Evolutionary conservation across 441 rosid species (phyloP).

Genomic region (Aquilaria agallochum): DNA sequence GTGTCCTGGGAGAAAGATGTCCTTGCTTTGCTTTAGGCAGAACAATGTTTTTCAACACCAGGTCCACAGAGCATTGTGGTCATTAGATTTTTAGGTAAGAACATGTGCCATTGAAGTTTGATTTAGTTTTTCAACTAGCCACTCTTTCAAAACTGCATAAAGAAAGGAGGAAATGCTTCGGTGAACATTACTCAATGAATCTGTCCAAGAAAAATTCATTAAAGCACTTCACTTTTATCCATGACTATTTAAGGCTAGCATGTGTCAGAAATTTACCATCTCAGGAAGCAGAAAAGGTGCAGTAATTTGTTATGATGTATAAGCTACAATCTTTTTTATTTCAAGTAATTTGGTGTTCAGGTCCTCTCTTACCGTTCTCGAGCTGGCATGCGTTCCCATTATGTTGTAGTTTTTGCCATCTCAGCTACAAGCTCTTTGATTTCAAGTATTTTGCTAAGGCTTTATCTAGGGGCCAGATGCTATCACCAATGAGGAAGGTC

Average conservation of each 20-base stretch:
- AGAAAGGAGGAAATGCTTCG: slow-evolving; percentile 2
- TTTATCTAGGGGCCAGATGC: slow-evolving; percentile 96
- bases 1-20: too few species aligned
- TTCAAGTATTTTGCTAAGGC: slow-evolving; percentile 97
- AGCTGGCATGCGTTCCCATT: slow-evolving; percentile 92
- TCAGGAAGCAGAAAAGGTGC: slow-evolving; percentile 98
- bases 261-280: slow-evolving; percentile 53
- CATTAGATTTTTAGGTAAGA: too few species aligned
- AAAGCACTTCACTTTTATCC: not conserved
- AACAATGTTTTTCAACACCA: too few species aligned
- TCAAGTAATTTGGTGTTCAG: too few species aligned
- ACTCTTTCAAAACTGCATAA: slow-evolving; percentile 85
- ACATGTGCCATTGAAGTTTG: not conserved
- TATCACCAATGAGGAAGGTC: slow-evolving; percentile 94
- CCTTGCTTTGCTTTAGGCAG: not conserved
- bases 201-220: not conserved
- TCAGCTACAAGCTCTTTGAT: slow-evolving; percentile 95
- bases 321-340: slow-evolving; percentile 31
- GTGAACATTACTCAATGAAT: slow-evolving; percentile 6
- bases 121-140: slow-evolving; percentile 31
- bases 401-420: slow-evolving; percentile 73
- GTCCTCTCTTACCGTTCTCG: slow-evolving; percentile 99
- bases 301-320: slow-evolving; percentile 93
- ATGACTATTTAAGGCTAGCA: slow-evolving; percentile 1
- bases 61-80: too few species aligned